phyloP scores from a whole-genome alignment of 306 rosid genomes.

The Cucurbita argyrosperma region DNA sequence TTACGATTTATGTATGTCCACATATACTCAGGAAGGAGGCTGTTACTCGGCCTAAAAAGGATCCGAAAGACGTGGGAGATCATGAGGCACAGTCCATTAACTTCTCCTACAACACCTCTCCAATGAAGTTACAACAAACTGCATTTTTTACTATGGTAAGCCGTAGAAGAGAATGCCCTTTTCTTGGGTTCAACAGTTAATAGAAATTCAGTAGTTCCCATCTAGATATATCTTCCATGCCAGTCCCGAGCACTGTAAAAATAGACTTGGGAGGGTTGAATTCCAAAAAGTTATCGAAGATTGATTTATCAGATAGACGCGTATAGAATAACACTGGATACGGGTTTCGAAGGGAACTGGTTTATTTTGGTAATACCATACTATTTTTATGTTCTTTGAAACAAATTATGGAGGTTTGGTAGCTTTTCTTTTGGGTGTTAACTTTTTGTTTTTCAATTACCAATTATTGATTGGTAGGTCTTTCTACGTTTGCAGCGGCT shows the following conservation, averaged over 20 bases:
- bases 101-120: constrained; percentile 16
- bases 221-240: background rate
- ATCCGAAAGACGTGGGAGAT: constrained; percentile 10
- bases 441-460: background rate
- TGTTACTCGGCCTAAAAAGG: constrained; percentile 43
- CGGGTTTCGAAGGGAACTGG: background rate
- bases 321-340: background rate
- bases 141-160: constrained; percentile 59
- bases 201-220: background rate
- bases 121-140: constrained; percentile 33
- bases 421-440: background rate
- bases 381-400: background rate
- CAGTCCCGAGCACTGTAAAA: background rate
- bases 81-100: too few species aligned
- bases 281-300: background rate
- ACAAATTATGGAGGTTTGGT: background rate
- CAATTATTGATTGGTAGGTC: background rate
- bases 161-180: background rate
- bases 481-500: constrained; percentile 43
- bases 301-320: background rate
- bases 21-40: constrained; percentile 43
- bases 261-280: background rate
- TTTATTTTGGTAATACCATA: background rate
- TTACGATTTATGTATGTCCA: background rate
- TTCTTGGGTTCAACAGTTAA: background rate